Evolutionary conservation across 257 asterid genomes (phyloP).

Genomic region (Thymus mandschuricus): DNA sequence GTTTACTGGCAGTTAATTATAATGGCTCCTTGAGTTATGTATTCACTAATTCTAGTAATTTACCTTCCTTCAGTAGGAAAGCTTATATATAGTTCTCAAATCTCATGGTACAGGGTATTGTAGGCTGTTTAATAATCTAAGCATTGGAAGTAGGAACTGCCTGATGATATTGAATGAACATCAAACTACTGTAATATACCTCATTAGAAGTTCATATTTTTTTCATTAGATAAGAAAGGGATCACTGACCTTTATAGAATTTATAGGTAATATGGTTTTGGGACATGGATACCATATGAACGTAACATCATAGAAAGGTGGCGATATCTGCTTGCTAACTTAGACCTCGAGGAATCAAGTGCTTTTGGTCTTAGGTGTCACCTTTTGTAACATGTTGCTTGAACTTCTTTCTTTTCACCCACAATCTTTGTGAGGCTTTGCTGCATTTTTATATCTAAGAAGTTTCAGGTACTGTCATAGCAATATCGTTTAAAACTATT

Average conservation of each 20-base stretch:
- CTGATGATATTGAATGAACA: slow-evolving; percentile 13
- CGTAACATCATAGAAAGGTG: neutral
- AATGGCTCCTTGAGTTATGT: neutral
- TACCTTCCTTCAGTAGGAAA: slow-evolving; percentile 16
- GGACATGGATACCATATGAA: slow-evolving; percentile 7
- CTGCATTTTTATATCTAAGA: neutral
- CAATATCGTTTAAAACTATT: neutral
- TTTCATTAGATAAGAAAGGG: neutral
- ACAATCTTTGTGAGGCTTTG: neutral
- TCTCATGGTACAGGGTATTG: neutral
- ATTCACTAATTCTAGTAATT: slow-evolving; percentile 2
- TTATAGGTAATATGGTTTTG: neutral
- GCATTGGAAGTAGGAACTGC: slow-evolving; percentile 7
- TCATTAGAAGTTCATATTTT: neutral
- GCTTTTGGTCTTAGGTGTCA: neutral
- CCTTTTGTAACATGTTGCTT: slow-evolving; percentile 14
- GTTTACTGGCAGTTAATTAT: neutral
- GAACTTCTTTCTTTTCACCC: slow-evolving; percentile 11
- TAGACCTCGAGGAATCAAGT: neutral
- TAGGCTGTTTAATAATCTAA: slow-evolving; percentile 3
- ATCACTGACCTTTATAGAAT: neutral
- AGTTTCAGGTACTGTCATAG: neutral
- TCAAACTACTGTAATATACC: neutral
- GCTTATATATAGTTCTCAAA: slow-evolving; percentile 17
- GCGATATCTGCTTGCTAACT: slow-evolving; percentile 4